Evolutionary conservation across 805 yeast genomes (phyloP), one percentile per base, ranked within the genome.

Genomic region (Yarrowia osloensis): DNA sequence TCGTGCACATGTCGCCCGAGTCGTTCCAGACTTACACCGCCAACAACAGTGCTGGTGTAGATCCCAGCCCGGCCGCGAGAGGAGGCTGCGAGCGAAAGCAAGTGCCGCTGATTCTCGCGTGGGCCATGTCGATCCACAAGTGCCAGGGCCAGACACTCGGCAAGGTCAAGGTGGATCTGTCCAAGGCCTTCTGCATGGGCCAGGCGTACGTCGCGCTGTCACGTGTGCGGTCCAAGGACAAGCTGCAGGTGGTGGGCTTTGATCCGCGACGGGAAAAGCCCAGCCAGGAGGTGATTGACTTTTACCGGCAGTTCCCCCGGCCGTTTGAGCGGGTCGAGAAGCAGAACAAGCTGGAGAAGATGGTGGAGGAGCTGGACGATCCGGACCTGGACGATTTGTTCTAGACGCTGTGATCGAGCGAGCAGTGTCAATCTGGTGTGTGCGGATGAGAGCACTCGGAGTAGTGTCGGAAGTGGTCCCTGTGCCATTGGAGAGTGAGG

Each of bases 141-240:
- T 88, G 98, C 0, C 99, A 94, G 77, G 99, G 99, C 1, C 93
- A 94, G 77, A 89, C 98, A 0, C 76, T 92, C 40, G 85, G 87
- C 1, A 81, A 86, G 49, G 91, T 90, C 1, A 82, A 84, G 68
- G 97, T 94, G 6, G 97, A 95, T 75, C 81, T 95, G 68, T 79
- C 82, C 29, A 81, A 82, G 67, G 86, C 90, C 1, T 94, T 94
- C 77, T 98, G 92, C 73, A 87, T 85, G 67, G 99, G 99, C 0
- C 99, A 95, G 75, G 96, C 97, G 0, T 95, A 95, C 75, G 99
- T 95, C 24, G 99, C 99, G 0, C 79, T 95, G 35, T 91, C 97
- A 1, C 84, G 99, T 77, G 98, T 98, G 3, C 89, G 88, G 0
- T 84, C 89, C 28, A 83, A 94, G 73, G 86, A 86, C 4, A 91